phyloP scores from a whole-genome alignment of 106 monocot species.

The Dendrobium nobile region DNA sequence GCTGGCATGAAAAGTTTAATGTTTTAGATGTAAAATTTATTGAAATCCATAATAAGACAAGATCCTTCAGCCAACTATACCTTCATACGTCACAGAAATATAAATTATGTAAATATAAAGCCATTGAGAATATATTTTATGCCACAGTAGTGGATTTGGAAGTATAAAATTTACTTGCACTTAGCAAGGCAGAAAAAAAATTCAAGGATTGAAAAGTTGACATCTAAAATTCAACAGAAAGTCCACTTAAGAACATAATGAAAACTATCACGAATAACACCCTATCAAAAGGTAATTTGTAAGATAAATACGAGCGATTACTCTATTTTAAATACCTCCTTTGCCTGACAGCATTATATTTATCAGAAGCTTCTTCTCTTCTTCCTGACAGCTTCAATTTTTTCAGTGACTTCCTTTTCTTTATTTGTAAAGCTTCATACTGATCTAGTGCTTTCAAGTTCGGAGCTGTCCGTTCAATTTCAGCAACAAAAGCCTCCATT shows the following conservation, averaged over 20 bases:
- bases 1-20: background rate
- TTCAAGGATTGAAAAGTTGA: background rate
- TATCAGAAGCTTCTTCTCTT: conserved; percentile 89
- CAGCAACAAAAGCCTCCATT: conserved; percentile 57
- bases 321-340: conserved; percentile 41
- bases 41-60: background rate
- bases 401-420: conserved; percentile 71
- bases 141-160: background rate
- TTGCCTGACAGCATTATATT: conserved; percentile 79
- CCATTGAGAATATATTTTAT: background rate
- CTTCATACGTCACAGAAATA: background rate
- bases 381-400: conserved; percentile 73
- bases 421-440: conserved; percentile 77
- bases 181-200: background rate
- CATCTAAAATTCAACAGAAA: background rate
- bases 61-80: background rate
- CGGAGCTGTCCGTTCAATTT: conserved; percentile 86
- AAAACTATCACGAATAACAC: background rate
- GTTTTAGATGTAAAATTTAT: background rate
- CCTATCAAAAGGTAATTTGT: background rate
- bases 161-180: background rate
- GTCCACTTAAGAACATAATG: background rate
- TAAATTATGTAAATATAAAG: background rate
- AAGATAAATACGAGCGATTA: background rate
- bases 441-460: conserved; percentile 97